Conservation (phyloP, 805 yeast genomes). For the Kurtzmaniella cleridarum region DNA sequence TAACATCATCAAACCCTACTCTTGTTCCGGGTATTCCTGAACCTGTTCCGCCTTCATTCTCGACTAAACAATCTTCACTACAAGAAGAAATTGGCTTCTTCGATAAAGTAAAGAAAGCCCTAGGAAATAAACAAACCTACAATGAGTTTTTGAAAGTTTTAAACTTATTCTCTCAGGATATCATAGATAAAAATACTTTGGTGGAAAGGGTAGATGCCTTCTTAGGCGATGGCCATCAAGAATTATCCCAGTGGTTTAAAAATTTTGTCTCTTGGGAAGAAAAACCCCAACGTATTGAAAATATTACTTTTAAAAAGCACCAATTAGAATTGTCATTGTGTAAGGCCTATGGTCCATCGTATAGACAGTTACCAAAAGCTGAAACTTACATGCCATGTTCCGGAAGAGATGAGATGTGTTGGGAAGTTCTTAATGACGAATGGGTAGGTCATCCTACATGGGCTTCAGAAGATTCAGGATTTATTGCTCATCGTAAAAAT, state of each 20-base stretch:
- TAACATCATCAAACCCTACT: conserved; percentile 47
- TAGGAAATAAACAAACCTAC: conserved; percentile 85
- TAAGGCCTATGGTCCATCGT: conserved; percentile 93
- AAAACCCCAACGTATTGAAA: conserved; percentile 80
- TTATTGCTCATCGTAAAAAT: conserved; percentile 96
- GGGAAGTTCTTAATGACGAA: conserved; percentile 97
- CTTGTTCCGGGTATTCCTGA: conserved; percentile 83
- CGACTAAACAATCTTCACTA: conserved; percentile 51
- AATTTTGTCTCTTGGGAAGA: conserved; percentile 85
- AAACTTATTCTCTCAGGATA: conserved; percentile 84
- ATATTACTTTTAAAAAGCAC: conserved; percentile 83
- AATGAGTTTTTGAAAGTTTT: conserved; percentile 87
- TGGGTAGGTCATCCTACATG: conserved; percentile 99
- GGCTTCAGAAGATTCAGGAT: conserved; percentile 99
- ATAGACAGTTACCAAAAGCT: conserved; percentile 85
- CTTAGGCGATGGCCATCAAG: conserved; percentile 69
- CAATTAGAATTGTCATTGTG: conserved; percentile 85
- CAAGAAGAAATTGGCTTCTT: conserved; percentile 86
- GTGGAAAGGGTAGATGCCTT: conserved; percentile 82
- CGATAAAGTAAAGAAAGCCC: conserved; percentile 83
- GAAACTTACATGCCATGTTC: conserved; percentile 97
- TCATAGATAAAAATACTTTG: conserved; percentile 76
- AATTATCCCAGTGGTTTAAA: conserved; percentile 87
- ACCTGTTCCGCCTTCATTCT: conserved; percentile 51
- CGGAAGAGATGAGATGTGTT: conserved; percentile 98